These are phyloP conservation scores for Pleochaeta shiraiana DNA, from an alignment of 2,329 filamentous ascomycete species.

Conservation along the genomic window DNA sequence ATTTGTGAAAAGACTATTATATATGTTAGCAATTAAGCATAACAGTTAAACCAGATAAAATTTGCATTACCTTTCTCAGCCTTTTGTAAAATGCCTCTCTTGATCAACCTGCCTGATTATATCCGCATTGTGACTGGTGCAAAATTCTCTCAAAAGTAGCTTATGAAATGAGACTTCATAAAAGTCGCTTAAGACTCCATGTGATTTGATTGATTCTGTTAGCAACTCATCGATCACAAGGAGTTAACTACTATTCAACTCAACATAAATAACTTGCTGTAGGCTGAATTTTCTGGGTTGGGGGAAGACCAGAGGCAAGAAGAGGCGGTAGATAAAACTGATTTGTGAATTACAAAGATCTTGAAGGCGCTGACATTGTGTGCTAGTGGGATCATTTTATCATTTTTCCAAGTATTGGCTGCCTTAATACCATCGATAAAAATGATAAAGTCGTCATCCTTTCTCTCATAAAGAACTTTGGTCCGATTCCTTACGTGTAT, in stretches of 20 bases:
- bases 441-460: slow-evolving; percentile 44
- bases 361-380: slow-evolving; percentile 79
- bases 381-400: slow-evolving; percentile 56
- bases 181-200: slow-evolving; percentile 62
- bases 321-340: slow-evolving; percentile 23
- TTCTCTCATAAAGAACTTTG: slow-evolving; percentile 51
- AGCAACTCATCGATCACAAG: too few relatives aligned
- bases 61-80: slow-evolving; percentile 23
- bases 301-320: not conserved
- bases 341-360: slow-evolving; percentile 81
- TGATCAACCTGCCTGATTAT: slow-evolving; percentile 62
- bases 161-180: slow-evolving; percentile 67
- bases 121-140: slow-evolving; percentile 56
- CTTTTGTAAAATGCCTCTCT: slow-evolving; percentile 49
- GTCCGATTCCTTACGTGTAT: slow-evolving; percentile 29
- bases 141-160: slow-evolving; percentile 67
- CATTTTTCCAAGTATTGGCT: slow-evolving; percentile 62
- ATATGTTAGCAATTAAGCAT: not conserved
- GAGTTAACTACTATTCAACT: too few relatives aligned
- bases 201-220: slow-evolving; percentile 30
- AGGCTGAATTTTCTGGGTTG: not conserved
- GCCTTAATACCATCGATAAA: slow-evolving; percentile 37
- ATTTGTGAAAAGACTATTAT: not conserved
- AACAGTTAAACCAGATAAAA: not conserved
- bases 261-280: too few relatives aligned